A percentile compares a stretch with the other conserved stretches of the same genome.
Evolutionary conservation across 2,329 filamentous ascomycete species (phyloP).

Genomic region (Aspergillus novoparasiticus): DNA sequence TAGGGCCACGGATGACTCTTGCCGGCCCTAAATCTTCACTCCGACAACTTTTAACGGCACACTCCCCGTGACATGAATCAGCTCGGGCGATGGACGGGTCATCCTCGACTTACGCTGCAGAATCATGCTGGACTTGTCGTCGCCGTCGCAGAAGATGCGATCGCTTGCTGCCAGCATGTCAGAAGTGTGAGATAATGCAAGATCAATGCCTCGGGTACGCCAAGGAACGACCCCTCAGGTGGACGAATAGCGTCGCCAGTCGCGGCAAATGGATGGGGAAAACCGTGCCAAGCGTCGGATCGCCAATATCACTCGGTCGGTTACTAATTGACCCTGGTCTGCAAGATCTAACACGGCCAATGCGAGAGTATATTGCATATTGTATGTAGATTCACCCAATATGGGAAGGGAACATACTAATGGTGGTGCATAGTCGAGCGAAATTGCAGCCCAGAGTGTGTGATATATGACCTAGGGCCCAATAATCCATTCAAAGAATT

Average conservation of each 20-base stretch:
- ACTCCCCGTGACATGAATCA: neutral
- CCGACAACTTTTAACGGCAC: too few relatives aligned
- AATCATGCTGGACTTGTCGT: conserved; percentile 19
- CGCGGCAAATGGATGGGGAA: conserved; percentile 17
- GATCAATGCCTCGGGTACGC: conserved; percentile 17
- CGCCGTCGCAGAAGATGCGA: conserved; percentile 20
- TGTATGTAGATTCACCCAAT: neutral
- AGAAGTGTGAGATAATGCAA: conserved; percentile 8
- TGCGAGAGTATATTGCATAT: neutral
- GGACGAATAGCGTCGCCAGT: conserved; percentile 19
- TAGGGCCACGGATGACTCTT: neutral
- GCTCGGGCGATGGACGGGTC: neutral
- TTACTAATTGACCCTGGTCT: neutral
- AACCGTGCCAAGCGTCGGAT: conserved; percentile 5
- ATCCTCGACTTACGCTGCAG: neutral
- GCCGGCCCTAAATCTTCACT: neutral
- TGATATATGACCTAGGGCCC: conserved; percentile 9
- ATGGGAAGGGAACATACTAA: neutral
- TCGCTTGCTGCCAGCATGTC: conserved; percentile 14
- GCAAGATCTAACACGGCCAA: neutral
- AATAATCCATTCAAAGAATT: conserved; percentile 18
- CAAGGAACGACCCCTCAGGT: conserved; percentile 14
- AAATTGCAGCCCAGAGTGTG: conserved; percentile 16
- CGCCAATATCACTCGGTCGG: neutral
- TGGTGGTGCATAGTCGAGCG: conserved; percentile 11